Conservation (phyloP, 345 rosid genomes). For the Psidium friedrichsthalianum region DNA sequence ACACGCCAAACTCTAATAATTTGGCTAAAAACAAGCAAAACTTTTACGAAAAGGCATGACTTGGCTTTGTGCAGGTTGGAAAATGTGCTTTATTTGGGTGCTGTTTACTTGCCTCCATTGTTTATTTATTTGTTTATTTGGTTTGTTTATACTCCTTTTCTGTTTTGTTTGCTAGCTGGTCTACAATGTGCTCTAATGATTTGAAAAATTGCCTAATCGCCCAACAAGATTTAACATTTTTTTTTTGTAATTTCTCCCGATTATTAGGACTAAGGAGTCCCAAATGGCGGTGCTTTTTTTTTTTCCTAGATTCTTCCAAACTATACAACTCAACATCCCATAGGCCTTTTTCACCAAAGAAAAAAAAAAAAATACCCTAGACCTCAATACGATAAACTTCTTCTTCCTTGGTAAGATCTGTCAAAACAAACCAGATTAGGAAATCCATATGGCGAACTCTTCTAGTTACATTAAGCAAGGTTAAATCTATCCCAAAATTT, state of each 20-base stretch:
- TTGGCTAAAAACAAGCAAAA: neutral
- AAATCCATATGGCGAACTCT: neutral
- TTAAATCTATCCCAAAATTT: neutral
- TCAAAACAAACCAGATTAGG: neutral
- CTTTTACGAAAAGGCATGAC: constrained; percentile 14
- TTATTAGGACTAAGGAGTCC: neutral
- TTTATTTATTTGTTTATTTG: neutral
- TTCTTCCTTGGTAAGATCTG: neutral
- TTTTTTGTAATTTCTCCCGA: too few species aligned
- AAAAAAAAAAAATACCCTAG: too few species aligned
- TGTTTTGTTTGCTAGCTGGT: neutral
- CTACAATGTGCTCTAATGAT: neutral
- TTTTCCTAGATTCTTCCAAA: neutral
- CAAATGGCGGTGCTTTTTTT: neutral
- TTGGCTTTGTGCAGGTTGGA: constrained; percentile 3
- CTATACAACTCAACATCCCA: too few species aligned
- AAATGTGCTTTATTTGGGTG: constrained; percentile 1
- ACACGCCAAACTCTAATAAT: neutral
- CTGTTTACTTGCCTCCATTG: neutral
- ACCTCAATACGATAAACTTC: neutral
- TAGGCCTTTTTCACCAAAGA: neutral
- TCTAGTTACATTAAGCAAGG: neutral
- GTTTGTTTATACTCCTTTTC: neutral
- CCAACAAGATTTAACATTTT: too few species aligned
- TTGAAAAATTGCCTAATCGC: neutral